Evolutionary conservation across 192 early-diverging fungal species (phyloP), one percentile per base, ranked within the genome.

Genomic region (Entrophospora sp.): DNA sequence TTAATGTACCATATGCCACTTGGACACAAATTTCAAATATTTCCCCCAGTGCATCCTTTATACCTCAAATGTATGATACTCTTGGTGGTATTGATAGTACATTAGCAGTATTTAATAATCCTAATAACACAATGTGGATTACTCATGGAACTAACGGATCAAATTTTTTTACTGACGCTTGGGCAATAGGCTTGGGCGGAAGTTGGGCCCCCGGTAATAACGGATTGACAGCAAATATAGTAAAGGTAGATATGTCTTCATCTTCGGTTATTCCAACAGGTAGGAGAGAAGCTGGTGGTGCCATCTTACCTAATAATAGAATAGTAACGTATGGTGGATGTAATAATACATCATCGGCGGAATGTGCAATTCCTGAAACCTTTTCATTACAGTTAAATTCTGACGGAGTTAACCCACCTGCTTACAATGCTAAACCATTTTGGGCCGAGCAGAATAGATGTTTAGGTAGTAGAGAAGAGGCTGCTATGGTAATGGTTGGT

Each of bases 81-180:
- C 4, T 61, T 31, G 59, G 59, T n/a, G 59, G 59, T 43, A 61
- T 44, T 44, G 59, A 61, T 44, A 31, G n/a, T 2, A 31, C 37
- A n/a, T 8, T 30, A 20, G 22, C 18, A 44, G 25, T 14, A 16
- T 3, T n/a, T 43, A 43, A 14, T 44, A 13, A 40, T 24, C 18
- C 18, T 13, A 43, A 20, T 27, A 61, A 24, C 24, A 61, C 25
- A 14, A 28, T 61, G 40, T 61, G 59, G 59, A 8, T 42, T 8
- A 43, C 38, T 61, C 59, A 44, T 44, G 59, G 59, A 27, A 61
- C 59, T 20, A 31, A 61, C 34, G 59, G 59, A 6, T 43, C 14
- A 5, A 2, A 22, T 24, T 44, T 44, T 40, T 43, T 18, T 61
- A 40, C 37, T 7, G 59, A 61, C 25, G 5, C 34, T 31, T 61